Base-by-base conservation (phyloP, 2,329 filamentous ascomycete species). In the Aspergillus ibericus region DNA sequence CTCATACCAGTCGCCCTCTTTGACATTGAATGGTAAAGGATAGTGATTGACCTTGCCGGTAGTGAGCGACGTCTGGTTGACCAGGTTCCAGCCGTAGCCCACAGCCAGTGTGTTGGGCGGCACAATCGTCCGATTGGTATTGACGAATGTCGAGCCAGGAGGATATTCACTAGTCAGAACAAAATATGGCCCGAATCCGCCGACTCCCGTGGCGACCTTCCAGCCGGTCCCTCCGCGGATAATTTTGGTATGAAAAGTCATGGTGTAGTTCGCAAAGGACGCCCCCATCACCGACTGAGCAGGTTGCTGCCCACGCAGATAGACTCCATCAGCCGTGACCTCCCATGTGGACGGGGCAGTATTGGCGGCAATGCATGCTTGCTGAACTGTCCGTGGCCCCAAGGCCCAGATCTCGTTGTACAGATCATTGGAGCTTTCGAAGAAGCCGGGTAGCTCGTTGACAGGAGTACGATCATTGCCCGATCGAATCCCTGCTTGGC, bases 361-460 rank as follows among this genome's bases (percentile, higher is more conserved):
- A 3, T 44, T n/a, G 13, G 47, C 46, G 4, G 59, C 62, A 35
- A 62, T 58, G 29, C 62, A 64, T 20, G 62, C 59, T 48, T 59
- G 57, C 20, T 64, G 62, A 5, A 62, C 57, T 15, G 60, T 56
- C 2, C 62, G 58, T 13, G 57, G 55, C 16, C 62, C 62, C n/a
- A 64, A 40, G 5, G 54, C 53, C 62, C 62, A 64, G 20, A 64
- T 58, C n/a, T 62, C 16, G n/a, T 64, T 57, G n/a, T 64, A 64
- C 6, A 56, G 34, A 6, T 20, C n/a, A n/a, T 60, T 60, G 0
- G 62, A 64, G 22, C 52, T 52, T 44, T 58, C 48, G 36, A 62
- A 62, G 18, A 36, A 56, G 0, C 59, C 59, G 1, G 59, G 59
- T 2, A 61, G 49, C 10, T 29, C 12, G 25, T 59, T 36, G 4